Evolutionary conservation across 2,329 filamentous ascomycete species (phyloP).

Genomic region (Atkinsonella texensis): DNA sequence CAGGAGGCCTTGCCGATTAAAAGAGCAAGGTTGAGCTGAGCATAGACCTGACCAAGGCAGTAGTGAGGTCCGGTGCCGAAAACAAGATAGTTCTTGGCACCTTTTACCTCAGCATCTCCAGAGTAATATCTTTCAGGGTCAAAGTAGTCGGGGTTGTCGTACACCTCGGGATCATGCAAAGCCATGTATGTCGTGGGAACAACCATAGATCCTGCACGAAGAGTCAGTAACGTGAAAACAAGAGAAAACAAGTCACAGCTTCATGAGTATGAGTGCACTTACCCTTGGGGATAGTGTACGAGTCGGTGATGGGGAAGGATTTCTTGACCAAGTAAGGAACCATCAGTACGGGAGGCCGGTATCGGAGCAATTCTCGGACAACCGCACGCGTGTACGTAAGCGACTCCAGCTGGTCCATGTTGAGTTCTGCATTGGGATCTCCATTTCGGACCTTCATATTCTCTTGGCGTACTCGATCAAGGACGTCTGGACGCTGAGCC

Average conservation of each 20-base stretch:
- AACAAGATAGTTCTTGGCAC: slow-evolving; percentile 88
- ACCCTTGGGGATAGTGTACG: slow-evolving; percentile 88
- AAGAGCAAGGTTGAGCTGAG: slow-evolving; percentile 74
- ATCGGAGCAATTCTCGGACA: slow-evolving; percentile 82
- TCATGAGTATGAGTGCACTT: slow-evolving; percentile 12
- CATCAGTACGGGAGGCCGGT: slow-evolving; percentile 94
- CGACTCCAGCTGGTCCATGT: slow-evolving; percentile 77
- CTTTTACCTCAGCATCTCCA: slow-evolving; percentile 76
- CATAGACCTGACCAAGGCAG: slow-evolving; percentile 89
- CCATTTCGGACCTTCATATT: slow-evolving; percentile 68
- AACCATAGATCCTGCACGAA: slow-evolving; percentile 64
- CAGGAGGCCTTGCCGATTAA: slow-evolving; percentile 86
- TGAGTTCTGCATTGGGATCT: slow-evolving; percentile 56
- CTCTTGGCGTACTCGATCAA: slow-evolving; percentile 85
- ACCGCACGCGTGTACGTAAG: slow-evolving; percentile 86
- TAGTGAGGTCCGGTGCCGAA: slow-evolving; percentile 95
- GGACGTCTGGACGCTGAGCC: slow-evolving; percentile 84
- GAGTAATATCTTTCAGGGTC: slow-evolving; percentile 86
- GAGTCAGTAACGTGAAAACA: neutral
- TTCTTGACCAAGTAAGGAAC: slow-evolving; percentile 93
- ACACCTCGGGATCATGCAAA: slow-evolving; percentile 85
- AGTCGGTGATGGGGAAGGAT: slow-evolving; percentile 76
- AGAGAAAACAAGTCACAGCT: neutral
- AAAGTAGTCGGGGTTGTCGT: slow-evolving; percentile 77
- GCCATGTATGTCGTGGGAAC: slow-evolving; percentile 85